Conservation (phyloP, 768 basidiomycete genomes). For the Tricholoma sp. region DNA sequence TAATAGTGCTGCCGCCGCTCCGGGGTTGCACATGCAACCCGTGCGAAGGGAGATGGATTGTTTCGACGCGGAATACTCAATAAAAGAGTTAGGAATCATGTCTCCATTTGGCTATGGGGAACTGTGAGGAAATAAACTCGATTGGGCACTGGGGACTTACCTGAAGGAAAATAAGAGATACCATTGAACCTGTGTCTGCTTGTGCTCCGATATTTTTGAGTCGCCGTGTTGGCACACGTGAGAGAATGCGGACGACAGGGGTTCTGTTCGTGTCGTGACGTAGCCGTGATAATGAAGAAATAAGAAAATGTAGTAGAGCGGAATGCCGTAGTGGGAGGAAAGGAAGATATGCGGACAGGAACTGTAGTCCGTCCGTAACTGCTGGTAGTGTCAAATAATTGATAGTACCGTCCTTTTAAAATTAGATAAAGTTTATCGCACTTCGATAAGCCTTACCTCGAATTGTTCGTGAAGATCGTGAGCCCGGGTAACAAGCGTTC, state of each 20-base stretch:
- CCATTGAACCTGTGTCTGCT: constrained; percentile 57
- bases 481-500: constrained; percentile 57
- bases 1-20: constrained; percentile 69
- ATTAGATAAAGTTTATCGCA: background rate
- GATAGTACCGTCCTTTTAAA: constrained; percentile 71
- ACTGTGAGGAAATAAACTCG: constrained; percentile 3
- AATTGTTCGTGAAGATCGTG: constrained; percentile 64
- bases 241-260: constrained; percentile 67
- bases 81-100: constrained; percentile 66
- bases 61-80: constrained; percentile 62
- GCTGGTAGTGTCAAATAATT: constrained; percentile 76
- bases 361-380: constrained; percentile 73
- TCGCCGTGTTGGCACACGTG: constrained; percentile 49
- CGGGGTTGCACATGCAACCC: constrained; percentile 87
- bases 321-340: constrained; percentile 74
- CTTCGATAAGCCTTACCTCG: constrained; percentile 46
- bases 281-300: constrained; percentile 46
- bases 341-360: constrained; percentile 73
- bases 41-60: constrained; percentile 72
- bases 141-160: constrained; percentile 35
- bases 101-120: constrained; percentile 52
- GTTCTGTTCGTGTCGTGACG: constrained; percentile 55
- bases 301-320: constrained; percentile 59
- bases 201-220: constrained; percentile 58
- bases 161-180: constrained; percentile 57